phyloP scores from a whole-genome alignment of 163 green algal species.

The Trebouxia gelatinosa region DNA sequence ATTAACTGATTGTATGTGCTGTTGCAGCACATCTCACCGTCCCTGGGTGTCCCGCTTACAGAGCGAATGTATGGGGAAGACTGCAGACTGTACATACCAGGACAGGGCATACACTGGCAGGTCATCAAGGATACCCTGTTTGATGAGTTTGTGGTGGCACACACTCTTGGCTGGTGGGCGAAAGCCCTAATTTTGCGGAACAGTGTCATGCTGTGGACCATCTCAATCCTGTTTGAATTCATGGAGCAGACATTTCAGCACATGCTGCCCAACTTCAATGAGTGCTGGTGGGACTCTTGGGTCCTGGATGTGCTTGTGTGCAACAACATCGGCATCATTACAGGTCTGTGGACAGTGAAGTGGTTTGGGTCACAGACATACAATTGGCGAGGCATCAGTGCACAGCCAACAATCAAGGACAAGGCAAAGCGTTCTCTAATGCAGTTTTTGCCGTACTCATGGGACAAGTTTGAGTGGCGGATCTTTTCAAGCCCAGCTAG shows the following conservation, averaged over 20 bases:
- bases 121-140: constrained; percentile 73
- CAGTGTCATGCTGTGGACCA: constrained; percentile 69
- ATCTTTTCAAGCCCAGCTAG: constrained; percentile 40
- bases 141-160: constrained; percentile 93
- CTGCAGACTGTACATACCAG: constrained; percentile 75
- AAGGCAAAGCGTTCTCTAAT: constrained; percentile 68
- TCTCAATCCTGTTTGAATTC: constrained; percentile 78
- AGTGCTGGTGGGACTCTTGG: constrained; percentile 97
- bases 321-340: constrained; percentile 77
- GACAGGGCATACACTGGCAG: constrained; percentile 52
- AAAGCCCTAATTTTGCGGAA: constrained; percentile 88
- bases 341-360: constrained; percentile 78
- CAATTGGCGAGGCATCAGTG: constrained; percentile 30
- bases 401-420: constrained; percentile 55
- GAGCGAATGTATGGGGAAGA: constrained; percentile 76
- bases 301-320: constrained; percentile 90
- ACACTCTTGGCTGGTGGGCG: constrained; percentile 82
- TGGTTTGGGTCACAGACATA: constrained; percentile 63
- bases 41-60: constrained; percentile 72
- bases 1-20: no score
- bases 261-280: constrained; percentile 96
- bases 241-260: constrained; percentile 92
- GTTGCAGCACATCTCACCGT: constrained; percentile 65
- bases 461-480: constrained; percentile 68
- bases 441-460: constrained; percentile 86